These are phyloP conservation scores for Echeveria elegans DNA, from an alignment of 164 flowering plant genomes.

Conservation along the genomic window DNA sequence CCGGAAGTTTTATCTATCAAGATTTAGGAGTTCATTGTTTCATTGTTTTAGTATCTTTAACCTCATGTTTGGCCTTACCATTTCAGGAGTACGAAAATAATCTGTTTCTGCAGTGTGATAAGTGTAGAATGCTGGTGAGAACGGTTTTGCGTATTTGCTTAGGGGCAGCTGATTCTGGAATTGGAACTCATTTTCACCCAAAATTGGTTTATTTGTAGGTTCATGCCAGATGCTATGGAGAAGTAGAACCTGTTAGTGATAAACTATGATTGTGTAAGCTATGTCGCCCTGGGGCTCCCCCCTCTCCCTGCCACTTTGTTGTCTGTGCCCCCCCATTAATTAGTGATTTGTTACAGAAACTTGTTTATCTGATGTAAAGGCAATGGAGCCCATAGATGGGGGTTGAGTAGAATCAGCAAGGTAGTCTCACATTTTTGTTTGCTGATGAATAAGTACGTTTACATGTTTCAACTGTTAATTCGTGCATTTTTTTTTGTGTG, in stretches of 20 bases:
- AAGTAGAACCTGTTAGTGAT: slow-evolving; percentile 71
- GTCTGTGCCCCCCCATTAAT: slow-evolving; percentile 74
- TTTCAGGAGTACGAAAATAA: slow-evolving; percentile 84
- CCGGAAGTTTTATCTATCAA: neutral
- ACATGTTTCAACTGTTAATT: neutral
- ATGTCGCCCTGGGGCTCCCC: slow-evolving; percentile 79
- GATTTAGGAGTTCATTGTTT: neutral
- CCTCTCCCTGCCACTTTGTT: slow-evolving; percentile 65
- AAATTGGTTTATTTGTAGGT: slow-evolving; percentile 45
- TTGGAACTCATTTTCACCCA: neutral
- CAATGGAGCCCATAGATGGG: slow-evolving; percentile 99
- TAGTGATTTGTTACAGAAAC: slow-evolving; percentile 52
- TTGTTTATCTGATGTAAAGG: slow-evolving; percentile 79
- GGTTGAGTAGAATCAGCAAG: slow-evolving; percentile 70
- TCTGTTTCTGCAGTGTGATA: slow-evolving; percentile 92
- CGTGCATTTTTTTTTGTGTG: neutral
- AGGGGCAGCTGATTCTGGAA: neutral
- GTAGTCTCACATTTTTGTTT: slow-evolving; percentile 24
- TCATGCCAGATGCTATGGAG: slow-evolving; percentile 97
- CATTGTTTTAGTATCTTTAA: neutral
- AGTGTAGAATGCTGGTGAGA: slow-evolving; percentile 92
- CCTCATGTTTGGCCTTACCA: neutral
- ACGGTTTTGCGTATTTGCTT: neutral
- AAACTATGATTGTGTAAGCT: slow-evolving; percentile 87
- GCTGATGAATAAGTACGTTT: neutral